These are phyloP conservation scores for Macrocystidia cucumis DNA, from an alignment of 1,284 basidiomycete species.

Conservation along the genomic window DNA sequence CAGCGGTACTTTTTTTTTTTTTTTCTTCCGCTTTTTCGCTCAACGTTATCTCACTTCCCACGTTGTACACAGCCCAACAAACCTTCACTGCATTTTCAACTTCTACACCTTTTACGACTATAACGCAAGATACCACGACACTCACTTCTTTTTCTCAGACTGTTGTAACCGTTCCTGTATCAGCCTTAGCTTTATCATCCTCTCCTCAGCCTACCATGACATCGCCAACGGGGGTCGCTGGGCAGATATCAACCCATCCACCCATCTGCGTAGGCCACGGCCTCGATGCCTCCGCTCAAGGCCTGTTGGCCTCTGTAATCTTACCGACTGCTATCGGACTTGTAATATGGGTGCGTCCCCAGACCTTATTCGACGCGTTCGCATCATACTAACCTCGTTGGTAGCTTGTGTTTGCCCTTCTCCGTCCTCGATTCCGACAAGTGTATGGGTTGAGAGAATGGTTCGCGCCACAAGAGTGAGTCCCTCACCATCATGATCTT, in stretches of 20 bases:
- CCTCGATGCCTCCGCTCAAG: conserved; percentile 56
- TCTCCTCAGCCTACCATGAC: no score
- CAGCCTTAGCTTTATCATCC: conserved; percentile 11
- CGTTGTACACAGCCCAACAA: no score
- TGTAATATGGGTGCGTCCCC: conserved; percentile 52
- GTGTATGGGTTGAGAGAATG: conserved; percentile 66
- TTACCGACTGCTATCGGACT: conserved; percentile 51
- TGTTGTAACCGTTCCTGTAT: conserved; percentile 17
- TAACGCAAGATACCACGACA: conserved; percentile 33
- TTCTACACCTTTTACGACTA: no score
- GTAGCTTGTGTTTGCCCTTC: conserved; percentile 56
- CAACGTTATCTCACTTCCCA: no score
- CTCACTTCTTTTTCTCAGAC: conserved; percentile 34
- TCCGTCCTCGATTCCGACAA: conserved; percentile 62
- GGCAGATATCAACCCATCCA: conserved; percentile 17
- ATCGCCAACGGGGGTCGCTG: no score
- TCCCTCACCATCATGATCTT: conserved; percentile 12
- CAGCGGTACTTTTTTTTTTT: no score
- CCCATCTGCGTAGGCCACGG: conserved; percentile 58
- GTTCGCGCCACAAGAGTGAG: conserved; percentile 66
- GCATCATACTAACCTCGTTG: conserved; percentile 9
- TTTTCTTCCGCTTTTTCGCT: no score
- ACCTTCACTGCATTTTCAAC: no score
- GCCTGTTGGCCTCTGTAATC: conserved; percentile 50
- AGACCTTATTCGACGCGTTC: conserved; percentile 4